phyloP scores from a whole-genome alignment of 1,284 basidiomycete species.

The Sphagnurus paluster region DNA sequence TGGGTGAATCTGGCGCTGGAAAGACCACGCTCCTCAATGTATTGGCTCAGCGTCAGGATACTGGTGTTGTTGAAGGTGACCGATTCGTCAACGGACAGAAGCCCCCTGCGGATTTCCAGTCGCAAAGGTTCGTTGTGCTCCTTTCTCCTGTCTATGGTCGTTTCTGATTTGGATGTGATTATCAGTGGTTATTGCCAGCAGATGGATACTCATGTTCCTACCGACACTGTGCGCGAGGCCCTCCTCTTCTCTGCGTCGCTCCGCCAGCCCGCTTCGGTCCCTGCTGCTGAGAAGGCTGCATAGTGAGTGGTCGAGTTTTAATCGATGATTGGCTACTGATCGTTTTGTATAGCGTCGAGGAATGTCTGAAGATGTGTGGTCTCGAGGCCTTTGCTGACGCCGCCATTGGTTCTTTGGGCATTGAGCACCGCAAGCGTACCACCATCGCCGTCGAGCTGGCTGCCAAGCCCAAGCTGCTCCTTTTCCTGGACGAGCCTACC shows the following conservation, averaged over 20 bases:
- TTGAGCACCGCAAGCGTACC: constrained; percentile 78
- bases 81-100: constrained; percentile 76
- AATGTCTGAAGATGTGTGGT: constrained; percentile 79
- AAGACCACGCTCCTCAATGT: constrained; percentile 87
- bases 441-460: constrained; percentile 85
- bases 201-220: constrained; percentile 75
- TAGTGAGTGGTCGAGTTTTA: constrained; percentile 48
- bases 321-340: neutral
- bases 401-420: constrained; percentile 73
- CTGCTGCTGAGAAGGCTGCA: constrained; percentile 72
- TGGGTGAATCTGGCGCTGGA: constrained; percentile 81
- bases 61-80: constrained; percentile 80
- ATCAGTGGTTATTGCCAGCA: constrained; percentile 76
- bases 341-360: constrained; percentile 57
- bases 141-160: neutral
- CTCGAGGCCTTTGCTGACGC: constrained; percentile 73
- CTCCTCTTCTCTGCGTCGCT: constrained; percentile 81
- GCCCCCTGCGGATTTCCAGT: constrained; percentile 75
- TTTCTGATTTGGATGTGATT: constrained; percentile 8
- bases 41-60: constrained; percentile 77
- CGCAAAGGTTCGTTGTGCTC: constrained; percentile 46
- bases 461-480: constrained; percentile 71
- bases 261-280: constrained; percentile 71
- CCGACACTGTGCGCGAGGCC: constrained; percentile 82
- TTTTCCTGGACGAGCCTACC: constrained; percentile 75